Evolutionary conservation across 164 flowering plant genomes (phyloP), one percentile per base, ranked within the genome.

Genomic region (Vitis riparia): DNA sequence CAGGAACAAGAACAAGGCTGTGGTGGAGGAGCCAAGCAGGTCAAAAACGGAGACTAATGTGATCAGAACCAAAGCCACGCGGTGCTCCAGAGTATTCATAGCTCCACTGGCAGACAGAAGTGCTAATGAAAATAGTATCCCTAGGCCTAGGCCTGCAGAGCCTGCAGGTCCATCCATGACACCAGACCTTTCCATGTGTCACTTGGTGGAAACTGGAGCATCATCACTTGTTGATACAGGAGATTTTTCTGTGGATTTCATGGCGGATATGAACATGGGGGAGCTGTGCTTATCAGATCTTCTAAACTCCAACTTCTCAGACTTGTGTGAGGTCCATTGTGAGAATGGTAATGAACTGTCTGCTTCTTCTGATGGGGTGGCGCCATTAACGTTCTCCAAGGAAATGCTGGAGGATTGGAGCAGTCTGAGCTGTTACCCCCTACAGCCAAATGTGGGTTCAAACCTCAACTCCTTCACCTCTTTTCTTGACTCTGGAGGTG

Each of bases 351-450:
- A 37, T 37, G 44, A 37, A 37, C 2, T 37, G 44, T 37, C 44
- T 37, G 5, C 6, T 37, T 37, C 44, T 0, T 37, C 44, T 3
- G 44, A 3, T 37, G 44, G 44, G 44, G 44, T 0, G 5, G 6
- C 44, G 44, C 44, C 44, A 37, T 37, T 50, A 0, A 19, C 16
- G 57, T 50, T 56, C 62, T 16, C 68, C 0, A 51, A 57, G 44
- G 65, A 62, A 68, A 51, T 68, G 61, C 13, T 73, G 62, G 55
- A 73, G 44, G 56, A 62, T 16, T 73, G 65, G 65, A 58, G 49
- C n/a, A 2, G 7, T 44, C 9, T 51, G 30, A 32, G 11, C 9
- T 5, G 51, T 7, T 17, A 17, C 10, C 37, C 32, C 13, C 3
- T 16, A 9, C 51, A 51, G 32, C 30, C 62, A 19, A 68, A 69